Conservation (phyloP, 169 alveolate genomes). For the Perkinsus olseni region DNA sequence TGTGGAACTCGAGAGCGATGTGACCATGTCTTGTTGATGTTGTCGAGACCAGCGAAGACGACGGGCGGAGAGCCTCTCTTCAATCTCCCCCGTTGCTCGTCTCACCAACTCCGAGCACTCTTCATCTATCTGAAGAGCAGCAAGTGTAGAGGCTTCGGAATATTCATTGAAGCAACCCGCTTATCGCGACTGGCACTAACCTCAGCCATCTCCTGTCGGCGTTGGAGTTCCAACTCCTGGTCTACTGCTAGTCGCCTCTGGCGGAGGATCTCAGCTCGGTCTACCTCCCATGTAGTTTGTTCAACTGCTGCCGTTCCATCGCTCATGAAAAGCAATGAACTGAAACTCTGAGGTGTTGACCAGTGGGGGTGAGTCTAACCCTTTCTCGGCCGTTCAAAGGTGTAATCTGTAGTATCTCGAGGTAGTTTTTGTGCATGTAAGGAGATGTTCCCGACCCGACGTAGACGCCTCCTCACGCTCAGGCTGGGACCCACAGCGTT, state of each 20-base stretch:
- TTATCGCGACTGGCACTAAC: neutral
- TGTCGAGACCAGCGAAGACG: neutral
- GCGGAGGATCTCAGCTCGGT: neutral
- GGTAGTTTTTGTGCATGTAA: too few relatives aligned
- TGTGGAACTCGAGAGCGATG: neutral
- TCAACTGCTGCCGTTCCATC: too few relatives aligned
- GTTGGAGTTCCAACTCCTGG: neutral
- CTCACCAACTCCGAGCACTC: neutral
- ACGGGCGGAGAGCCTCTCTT: neutral
- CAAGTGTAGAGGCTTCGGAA: neutral
- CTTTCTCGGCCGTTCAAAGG: too few relatives aligned
- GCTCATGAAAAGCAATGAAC: too few relatives aligned
- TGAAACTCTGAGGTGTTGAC: too few relatives aligned
- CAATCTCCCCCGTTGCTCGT: neutral
- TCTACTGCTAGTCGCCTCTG: neutral
- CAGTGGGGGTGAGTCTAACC: too few relatives aligned
- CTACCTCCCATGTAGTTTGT: neutral
- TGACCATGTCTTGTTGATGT: neutral
- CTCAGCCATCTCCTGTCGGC: neutral
- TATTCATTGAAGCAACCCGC: neutral
- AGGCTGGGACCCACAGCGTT: too few relatives aligned
- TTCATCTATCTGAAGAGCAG: neutral
- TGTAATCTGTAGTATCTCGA: too few relatives aligned
- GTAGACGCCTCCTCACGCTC: too few relatives aligned
- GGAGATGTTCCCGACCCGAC: too few relatives aligned